These are phyloP conservation scores for Aspergillus fructus DNA, from an alignment of 2,329 filamentous ascomycete genomes.

Conservation along the genomic window DNA sequence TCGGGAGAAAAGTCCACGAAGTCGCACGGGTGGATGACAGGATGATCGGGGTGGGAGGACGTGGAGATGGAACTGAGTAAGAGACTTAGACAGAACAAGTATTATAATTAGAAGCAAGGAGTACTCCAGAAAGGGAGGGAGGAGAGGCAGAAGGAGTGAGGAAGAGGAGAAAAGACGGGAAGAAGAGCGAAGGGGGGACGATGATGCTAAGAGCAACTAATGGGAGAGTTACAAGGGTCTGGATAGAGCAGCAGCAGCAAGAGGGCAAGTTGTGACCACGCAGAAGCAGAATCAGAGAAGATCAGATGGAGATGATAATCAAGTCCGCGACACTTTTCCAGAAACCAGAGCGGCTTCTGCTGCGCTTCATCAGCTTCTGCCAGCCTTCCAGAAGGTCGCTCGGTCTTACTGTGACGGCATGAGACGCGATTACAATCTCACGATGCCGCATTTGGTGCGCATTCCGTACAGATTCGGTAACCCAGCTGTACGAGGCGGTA, in stretches of 20 bases:
- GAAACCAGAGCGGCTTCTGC: neutral
- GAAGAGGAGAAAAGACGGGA: neutral
- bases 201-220: neutral
- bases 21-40: constrained; percentile 18
- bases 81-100: neutral
- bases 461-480: neutral
- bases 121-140: neutral
- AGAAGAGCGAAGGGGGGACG: neutral
- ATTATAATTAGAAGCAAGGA: neutral
- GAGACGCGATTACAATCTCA: constrained; percentile 9
- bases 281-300: neutral
- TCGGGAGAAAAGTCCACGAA: constrained; percentile 14
- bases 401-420: constrained; percentile 11
- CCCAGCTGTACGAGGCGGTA: neutral
- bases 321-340: neutral
- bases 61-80: constrained; percentile 5
- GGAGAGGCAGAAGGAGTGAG: neutral
- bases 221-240: neutral
- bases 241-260: neutral
- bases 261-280: neutral
- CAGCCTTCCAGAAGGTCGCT: constrained; percentile 25
- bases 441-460: neutral
- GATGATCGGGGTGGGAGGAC: constrained; percentile 1
- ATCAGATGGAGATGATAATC: constrained; percentile 1
- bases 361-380: constrained; percentile 11